Percentiles rank a stretch among this genome's conserved stretches.
These are phyloP conservation scores for Cucumis cinereus DNA, from an alignment of 306 rosid species.

Conservation along the genomic window DNA sequence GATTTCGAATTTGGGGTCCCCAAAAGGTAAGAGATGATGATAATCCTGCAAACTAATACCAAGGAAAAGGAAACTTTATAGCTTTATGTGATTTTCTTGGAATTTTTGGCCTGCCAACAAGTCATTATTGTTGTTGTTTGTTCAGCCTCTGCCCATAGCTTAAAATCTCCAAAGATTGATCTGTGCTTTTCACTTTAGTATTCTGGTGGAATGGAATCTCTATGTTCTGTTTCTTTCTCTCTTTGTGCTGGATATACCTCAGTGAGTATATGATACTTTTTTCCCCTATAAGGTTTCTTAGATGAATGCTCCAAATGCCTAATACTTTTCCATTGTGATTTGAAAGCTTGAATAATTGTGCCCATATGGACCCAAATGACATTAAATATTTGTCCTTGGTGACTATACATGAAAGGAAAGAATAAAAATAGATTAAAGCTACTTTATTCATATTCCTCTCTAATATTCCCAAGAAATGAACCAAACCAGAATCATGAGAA, in stretches of 20 bases:
- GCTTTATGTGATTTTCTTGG: not conserved
- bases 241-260: constrained; percentile 10
- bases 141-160: not conserved
- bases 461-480: not conserved
- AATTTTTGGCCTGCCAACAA: constrained; percentile 3
- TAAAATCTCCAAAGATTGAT: not conserved
- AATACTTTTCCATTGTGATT: not conserved
- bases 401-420: constrained; percentile 35
- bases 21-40: not conserved
- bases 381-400: constrained; percentile 11
- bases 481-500: constrained; percentile 3
- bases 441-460: constrained; percentile 5
- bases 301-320: not conserved
- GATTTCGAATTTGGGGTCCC: constrained; percentile 6
- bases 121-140: not conserved
- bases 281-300: not conserved
- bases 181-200: constrained; percentile 1
- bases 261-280: not conserved
- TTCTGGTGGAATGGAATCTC: constrained; percentile 1
- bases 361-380: constrained; percentile 9
- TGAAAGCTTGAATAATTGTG: constrained; percentile 5
- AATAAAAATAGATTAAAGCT: constrained; percentile 19
- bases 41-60: not conserved
- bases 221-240: not conserved
- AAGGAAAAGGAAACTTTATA: not conserved